phyloP scores from a whole-genome alignment of 1,139 yeast species.

The Yamadazyma triangularis region DNA sequence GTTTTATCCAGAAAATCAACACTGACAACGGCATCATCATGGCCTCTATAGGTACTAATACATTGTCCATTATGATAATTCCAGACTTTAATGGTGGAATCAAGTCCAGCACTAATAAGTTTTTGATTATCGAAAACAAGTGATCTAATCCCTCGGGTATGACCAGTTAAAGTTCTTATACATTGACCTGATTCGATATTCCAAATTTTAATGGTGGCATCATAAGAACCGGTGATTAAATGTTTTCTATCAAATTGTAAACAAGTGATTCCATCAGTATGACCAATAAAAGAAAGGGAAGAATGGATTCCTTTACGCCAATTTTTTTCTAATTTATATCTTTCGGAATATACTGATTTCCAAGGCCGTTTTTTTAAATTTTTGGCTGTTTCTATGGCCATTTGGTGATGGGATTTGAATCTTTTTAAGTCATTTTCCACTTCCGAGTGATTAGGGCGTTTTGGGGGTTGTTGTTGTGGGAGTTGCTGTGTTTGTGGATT shows the following conservation, averaged over 20 bases:
- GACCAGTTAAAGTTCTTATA: constrained; percentile 75
- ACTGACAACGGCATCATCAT: constrained; percentile 77
- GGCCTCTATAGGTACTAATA: constrained; percentile 89
- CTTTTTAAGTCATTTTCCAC: background rate
- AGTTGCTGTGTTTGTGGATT: too few relatives aligned
- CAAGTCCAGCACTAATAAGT: constrained; percentile 87
- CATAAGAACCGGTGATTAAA: constrained; percentile 88
- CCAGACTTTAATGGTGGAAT: constrained; percentile 92
- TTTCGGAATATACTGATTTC: constrained; percentile 91
- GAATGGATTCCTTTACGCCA: constrained; percentile 87
- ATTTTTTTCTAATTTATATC: constrained; percentile 85
- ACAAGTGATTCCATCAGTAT: constrained; percentile 80
- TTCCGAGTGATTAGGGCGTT: constrained; percentile 7
- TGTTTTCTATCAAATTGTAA: constrained; percentile 74
- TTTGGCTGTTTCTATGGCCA: constrained; percentile 5
- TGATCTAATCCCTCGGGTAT: constrained; percentile 79
- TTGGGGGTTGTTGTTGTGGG: too few relatives aligned
- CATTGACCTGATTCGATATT: constrained; percentile 75
- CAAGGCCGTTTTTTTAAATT: constrained; percentile 60
- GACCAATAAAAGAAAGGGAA: constrained; percentile 71
- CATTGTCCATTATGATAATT: constrained; percentile 92
- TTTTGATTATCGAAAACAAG: constrained; percentile 83
- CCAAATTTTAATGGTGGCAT: constrained; percentile 87
- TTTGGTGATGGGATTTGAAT: background rate
- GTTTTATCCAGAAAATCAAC: constrained; percentile 77